Evolutionary conservation across 768 basidiomycete species (phyloP).

Genomic region (Trametes gibbosa): DNA sequence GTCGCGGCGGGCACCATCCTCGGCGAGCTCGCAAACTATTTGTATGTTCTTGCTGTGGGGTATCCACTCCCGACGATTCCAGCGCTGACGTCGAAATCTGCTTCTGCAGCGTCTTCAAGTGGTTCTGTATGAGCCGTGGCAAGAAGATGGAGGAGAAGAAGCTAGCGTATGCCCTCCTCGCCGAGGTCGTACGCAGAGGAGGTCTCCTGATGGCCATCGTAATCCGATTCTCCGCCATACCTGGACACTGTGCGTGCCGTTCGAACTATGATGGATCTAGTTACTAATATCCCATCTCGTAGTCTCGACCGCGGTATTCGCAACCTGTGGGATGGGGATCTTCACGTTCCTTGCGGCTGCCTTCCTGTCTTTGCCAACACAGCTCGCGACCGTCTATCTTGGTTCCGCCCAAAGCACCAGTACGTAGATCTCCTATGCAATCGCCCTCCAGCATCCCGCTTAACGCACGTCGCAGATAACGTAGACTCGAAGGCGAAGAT

Average conservation of each 20-base stretch:
- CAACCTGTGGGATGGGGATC: constrained; percentile 84
- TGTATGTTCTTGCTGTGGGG: constrained; percentile 43
- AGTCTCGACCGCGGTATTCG: constrained; percentile 86
- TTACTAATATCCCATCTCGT: constrained; percentile 4
- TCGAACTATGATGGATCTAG: not conserved
- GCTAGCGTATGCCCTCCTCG: constrained; percentile 44
- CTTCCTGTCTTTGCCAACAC: constrained; percentile 81
- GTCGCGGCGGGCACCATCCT: constrained; percentile 78
- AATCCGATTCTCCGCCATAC: constrained; percentile 75
- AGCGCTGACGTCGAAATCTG: too few relatives aligned
- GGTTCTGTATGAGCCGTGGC: constrained; percentile 70
- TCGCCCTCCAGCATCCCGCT: not conserved
- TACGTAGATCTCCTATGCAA: too few relatives aligned
- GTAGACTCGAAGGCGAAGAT: constrained; percentile 41
- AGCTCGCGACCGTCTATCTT: constrained; percentile 87
- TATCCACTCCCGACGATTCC: not conserved
- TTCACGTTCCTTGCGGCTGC: constrained; percentile 74
- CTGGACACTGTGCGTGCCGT: constrained; percentile 67
- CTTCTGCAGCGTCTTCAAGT: constrained; percentile 69
- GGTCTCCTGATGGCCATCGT: constrained; percentile 81
- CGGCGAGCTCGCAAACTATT: constrained; percentile 83
- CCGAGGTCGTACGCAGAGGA: constrained; percentile 71
- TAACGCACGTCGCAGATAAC: constrained; percentile 25
- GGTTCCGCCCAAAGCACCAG: constrained; percentile 60
- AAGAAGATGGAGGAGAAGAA: constrained; percentile 53